Conservation (phyloP, 1,139 yeast genomes). For the Kodamaea suecica region DNA sequence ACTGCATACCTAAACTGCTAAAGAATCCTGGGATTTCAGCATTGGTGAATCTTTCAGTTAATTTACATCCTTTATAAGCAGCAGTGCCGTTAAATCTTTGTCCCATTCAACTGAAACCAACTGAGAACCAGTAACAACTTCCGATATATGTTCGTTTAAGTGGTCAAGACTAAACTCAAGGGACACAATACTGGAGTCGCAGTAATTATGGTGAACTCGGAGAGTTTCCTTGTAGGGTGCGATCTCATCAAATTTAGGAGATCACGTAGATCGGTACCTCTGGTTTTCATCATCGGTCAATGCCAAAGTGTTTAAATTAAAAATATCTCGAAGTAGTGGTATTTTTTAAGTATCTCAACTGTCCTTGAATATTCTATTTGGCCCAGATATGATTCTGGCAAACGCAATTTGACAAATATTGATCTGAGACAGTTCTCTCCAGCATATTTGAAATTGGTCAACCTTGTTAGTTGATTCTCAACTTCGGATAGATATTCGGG, state of each 20-base stretch:
- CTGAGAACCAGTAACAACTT: conserved; percentile 14
- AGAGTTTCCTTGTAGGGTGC: conserved; percentile 16
- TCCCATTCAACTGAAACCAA: conserved; percentile 18
- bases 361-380: conserved; percentile 11
- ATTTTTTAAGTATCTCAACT: conserved; percentile 17
- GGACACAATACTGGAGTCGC: conserved; percentile 15
- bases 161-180: conserved; percentile 16
- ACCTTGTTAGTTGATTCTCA: neutral
- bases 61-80: conserved; percentile 11
- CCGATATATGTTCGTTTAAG: conserved; percentile 18
- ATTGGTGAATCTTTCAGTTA: conserved; percentile 22
- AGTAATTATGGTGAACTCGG: conserved; percentile 15
- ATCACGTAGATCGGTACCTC: conserved; percentile 21
- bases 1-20: neutral
- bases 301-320: conserved; percentile 9
- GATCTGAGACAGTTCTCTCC: conserved; percentile 8
- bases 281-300: conserved; percentile 12
- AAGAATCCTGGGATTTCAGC: conserved; percentile 13
- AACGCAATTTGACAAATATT: conserved; percentile 10
- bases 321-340: conserved; percentile 5
- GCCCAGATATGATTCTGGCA: conserved; percentile 18
- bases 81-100: conserved; percentile 12
- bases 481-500: conserved; percentile 12
- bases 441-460: conserved; percentile 1
- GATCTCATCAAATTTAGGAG: conserved; percentile 20